Evolutionary conservation across 306 rosid genomes (phyloP), one percentile per base, ranked within the genome.

Genomic region (Mimosa pudica): DNA sequence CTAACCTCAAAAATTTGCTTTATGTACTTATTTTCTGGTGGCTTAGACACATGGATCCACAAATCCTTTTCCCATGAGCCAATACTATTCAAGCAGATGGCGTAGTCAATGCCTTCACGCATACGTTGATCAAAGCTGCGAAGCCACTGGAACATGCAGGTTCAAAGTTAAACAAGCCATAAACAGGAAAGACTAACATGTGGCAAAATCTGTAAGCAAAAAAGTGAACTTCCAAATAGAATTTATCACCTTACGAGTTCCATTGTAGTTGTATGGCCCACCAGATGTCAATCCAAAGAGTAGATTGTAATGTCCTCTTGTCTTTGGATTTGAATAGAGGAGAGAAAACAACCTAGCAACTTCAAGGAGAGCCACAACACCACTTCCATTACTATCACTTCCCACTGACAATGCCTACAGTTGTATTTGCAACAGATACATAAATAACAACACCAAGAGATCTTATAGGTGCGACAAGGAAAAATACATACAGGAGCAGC

Each of bases 351-450:
- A 81, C 89, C 99, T 90, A 70, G 98, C 99, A 80, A 96, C 94
- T 86, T 96, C 99, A 81, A 96, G 97, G 79, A 96, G 97, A 72
- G 99, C 99, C 78, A 88, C 99, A 79, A 88, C 74, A 46, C 99
- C 98, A 46, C 99, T 96, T 82, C 99, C 99, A 76, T 89, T 96
- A 87, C 99, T 96, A 77, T 93, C 99, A 51, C 98, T 96, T 88
- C 98, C 99, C 83, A 93, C 96, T 63, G 99, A 96, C 77, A 96
- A 88, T 8, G 92, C 93, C 99, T 96, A 79, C 84, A 84, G 80
- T 79, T 72, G 71, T 66, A 45, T 35, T 76, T 76, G 74, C 76
- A 70, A 82, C 75, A 70, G 82, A 76, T 81, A 63, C 83, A 74
- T 41, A 76, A 46, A 84, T 79, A 35, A 63, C 52, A 74, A 74